Evolutionary conservation across 2,329 filamentous ascomycete genomes (phyloP).

Genomic region (Ophiostoma pallidulum): DNA sequence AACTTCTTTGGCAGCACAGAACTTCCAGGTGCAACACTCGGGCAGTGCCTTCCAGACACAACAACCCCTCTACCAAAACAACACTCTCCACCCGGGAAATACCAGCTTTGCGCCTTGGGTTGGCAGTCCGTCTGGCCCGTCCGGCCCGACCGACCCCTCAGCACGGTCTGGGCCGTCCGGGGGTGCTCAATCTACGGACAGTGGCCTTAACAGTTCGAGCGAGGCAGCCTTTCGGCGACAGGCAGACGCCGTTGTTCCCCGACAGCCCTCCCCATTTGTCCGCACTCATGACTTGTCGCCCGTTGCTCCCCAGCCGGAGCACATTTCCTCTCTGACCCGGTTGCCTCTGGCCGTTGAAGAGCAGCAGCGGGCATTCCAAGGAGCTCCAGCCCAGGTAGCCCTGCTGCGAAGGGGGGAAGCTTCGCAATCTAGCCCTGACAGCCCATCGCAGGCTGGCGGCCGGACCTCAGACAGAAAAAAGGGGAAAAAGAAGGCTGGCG

Average conservation of each 20-base stretch:
- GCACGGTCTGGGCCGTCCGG: not conserved
- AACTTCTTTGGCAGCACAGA: not conserved
- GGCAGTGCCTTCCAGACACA: not conserved
- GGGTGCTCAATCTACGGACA: not conserved
- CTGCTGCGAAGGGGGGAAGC: constrained; percentile 43
- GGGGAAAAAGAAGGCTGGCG: constrained; percentile 43
- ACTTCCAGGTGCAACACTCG: not conserved
- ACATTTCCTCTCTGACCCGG: constrained; percentile 43
- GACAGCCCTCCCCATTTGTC: constrained; percentile 39
- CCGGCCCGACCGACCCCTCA: not conserved
- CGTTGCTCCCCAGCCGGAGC: constrained; percentile 65
- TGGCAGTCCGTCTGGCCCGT: not conserved
- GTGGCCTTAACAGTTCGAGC: not conserved
- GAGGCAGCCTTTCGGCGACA: not conserved
- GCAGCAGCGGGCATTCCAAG: constrained; percentile 22
- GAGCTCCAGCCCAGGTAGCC: constrained; percentile 44
- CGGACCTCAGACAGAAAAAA: constrained; percentile 22
- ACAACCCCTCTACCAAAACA: not conserved
- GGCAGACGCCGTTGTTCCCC: constrained; percentile 29
- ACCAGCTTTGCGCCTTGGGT: not conserved
- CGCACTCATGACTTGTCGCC: constrained; percentile 65
- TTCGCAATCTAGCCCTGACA: constrained; percentile 47
- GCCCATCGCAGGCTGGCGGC: constrained; percentile 41
- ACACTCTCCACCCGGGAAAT: not conserved
- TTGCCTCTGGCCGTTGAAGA: constrained; percentile 20